Base-by-base conservation (phyloP, 805 yeast genomes). In the Ascoidea asiatica region DNA sequence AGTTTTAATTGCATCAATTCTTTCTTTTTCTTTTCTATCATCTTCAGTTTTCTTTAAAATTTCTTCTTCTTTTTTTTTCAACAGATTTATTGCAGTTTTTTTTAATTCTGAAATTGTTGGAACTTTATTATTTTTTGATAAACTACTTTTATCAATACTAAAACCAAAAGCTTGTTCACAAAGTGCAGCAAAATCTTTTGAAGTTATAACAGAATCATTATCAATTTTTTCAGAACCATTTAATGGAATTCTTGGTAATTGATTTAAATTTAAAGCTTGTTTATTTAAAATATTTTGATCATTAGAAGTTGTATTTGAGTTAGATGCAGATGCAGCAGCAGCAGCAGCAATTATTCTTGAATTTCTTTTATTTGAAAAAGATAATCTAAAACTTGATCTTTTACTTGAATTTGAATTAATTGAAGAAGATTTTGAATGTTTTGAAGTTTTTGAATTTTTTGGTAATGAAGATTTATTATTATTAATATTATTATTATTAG, bases 161-260 rank as follows among this genome's bases (percentile, higher is more conserved):
- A 46, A 43, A 37, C 52, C 56, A 44, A 60, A 60, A 38, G 59
- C 53, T 38, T 56, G 62, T 40, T 56, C 54, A 46, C 59, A 60
- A 5, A 60, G 44, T 8, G 53, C 44, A 4, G 58, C 60, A 48
- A 60, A 53, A 23, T 60, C 64, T 37, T 47, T 48, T 4, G 57
- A 52, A 1, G 58, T 48, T 3, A 46, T 42, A 20, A 46, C 52
- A 19, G 40, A 44, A 1, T 48, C 55, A 11, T 21, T n/a, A n/a
- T 33, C 21, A 13, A 23, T 38, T 29, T 38, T 22, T 20, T 54
- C 55, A 37, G 46, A 41, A 21, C 51, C 56, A 3, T 56, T 42
- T 41, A 53, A 54, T 2, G 60, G 61, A 19, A 59, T 45, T 15
- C 58, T 56, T 8, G 63, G 62, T 17, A 59, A 48, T 6, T 56